Percentiles rank a stretch among this genome's conserved stretches.
These are phyloP conservation scores for Conoideocrella luteorostrata DNA, from an alignment of 2,329 filamentous ascomycete genomes.

Conservation along the genomic window DNA sequence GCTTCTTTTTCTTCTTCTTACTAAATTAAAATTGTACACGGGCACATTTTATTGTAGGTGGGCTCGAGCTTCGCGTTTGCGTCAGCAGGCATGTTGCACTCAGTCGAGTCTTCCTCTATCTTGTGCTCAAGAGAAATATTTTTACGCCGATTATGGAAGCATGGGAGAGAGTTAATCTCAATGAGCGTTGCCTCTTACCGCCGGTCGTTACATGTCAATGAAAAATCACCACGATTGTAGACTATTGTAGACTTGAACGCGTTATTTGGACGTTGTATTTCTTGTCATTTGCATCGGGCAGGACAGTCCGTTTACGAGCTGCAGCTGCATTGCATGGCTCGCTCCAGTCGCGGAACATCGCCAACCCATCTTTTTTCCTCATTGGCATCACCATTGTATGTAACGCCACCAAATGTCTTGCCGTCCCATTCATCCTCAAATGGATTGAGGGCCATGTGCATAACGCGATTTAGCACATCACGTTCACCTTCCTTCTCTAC, in stretches of 20 bases:
- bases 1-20: constrained; percentile 31
- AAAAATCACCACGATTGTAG: no score
- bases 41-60: constrained; percentile 68
- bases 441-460: constrained; percentile 77
- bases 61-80: constrained; percentile 45
- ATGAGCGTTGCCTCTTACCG: constrained; percentile 66
- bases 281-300: background rate
- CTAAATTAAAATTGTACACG: constrained; percentile 55
- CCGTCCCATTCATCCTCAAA: constrained; percentile 74
- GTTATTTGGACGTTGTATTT: no score
- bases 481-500: constrained; percentile 81
- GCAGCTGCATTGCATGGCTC: constrained; percentile 91
- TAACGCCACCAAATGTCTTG: constrained; percentile 37
- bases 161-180: constrained; percentile 53
- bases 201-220: constrained; percentile 63
- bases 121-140: constrained; percentile 56
- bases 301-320: constrained; percentile 57
- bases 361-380: constrained; percentile 81
- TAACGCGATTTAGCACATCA: constrained; percentile 67
- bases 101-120: constrained; percentile 66
- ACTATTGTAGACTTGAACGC: no score
- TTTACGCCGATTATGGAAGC: constrained; percentile 65
- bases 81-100: constrained; percentile 31
- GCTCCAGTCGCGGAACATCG: constrained; percentile 71
- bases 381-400: constrained; percentile 52